Percentiles rank a stretch among this genome's conserved stretches.
Evolutionary conservation across 2,329 filamentous ascomycete genomes (phyloP).

Genomic region (Hymenoscyphus infarciens): DNA sequence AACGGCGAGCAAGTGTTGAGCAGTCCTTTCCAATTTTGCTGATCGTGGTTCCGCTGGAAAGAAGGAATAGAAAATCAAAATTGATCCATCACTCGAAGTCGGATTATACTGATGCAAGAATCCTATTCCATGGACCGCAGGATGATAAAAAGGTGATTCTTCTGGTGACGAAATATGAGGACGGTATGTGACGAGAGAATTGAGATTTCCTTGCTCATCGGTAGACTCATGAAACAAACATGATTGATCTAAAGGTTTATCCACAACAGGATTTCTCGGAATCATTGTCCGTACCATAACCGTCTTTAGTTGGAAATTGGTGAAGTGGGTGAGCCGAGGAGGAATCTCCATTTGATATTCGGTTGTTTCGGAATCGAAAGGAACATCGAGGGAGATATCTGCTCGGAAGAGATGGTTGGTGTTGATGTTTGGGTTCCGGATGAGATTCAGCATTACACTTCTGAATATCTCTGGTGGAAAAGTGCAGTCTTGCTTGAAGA

Average conservation of each 20-base stretch:
- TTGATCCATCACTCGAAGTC: slow-evolving; percentile 41
- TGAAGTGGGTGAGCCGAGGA: slow-evolving; percentile 44
- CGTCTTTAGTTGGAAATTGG: slow-evolving; percentile 48
- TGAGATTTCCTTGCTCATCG: slow-evolving; percentile 31
- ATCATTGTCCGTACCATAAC: slow-evolving; percentile 74
- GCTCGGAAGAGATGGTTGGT: slow-evolving; percentile 75
- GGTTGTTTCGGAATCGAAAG: slow-evolving; percentile 33
- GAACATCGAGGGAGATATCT: slow-evolving; percentile 62
- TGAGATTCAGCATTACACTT: slow-evolving; percentile 67
- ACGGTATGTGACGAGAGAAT: slow-evolving; percentile 68
- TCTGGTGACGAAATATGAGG: slow-evolving; percentile 63
- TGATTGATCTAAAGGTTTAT: slow-evolving; percentile 75
- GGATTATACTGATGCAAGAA: slow-evolving; percentile 67
- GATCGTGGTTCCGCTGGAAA: slow-evolving; percentile 40
- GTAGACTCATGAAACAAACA: slow-evolving; percentile 63
- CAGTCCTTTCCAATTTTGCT: slow-evolving; percentile 60
- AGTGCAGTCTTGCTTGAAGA: slow-evolving; percentile 54
- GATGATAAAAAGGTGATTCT: slow-evolving; percentile 85
- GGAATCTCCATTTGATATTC: slow-evolving; percentile 32
- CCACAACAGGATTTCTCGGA: slow-evolving; percentile 75
- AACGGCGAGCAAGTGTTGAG: slow-evolving; percentile 62
- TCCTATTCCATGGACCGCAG: slow-evolving; percentile 67
- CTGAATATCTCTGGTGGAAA: slow-evolving; percentile 63
- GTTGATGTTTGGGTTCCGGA: slow-evolving; percentile 77
- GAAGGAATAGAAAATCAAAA: slow-evolving; percentile 60